These are phyloP conservation scores for Camellia japonica DNA, from an alignment of 148 eudicot genomes.

Conservation along the genomic window DNA sequence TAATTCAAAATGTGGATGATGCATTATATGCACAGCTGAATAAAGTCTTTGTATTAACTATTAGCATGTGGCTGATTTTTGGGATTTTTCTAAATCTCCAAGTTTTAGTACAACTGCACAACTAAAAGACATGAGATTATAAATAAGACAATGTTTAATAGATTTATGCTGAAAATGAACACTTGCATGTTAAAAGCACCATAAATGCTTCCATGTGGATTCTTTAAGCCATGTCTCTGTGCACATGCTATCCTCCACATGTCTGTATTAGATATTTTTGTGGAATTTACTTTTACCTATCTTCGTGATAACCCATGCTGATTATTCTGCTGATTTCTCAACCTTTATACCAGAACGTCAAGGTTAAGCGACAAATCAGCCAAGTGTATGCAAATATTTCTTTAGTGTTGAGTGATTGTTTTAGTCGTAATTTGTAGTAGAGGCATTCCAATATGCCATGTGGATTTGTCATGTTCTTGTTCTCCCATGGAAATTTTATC, in stretches of 20 bases:
- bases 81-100: background rate
- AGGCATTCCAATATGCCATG: background rate
- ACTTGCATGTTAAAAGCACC: background rate
- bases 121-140: background rate
- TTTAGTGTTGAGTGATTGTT: background rate
- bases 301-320: background rate
- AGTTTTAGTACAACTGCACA: background rate
- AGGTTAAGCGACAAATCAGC: background rate
- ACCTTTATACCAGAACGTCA: background rate
- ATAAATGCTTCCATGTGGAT: background rate
- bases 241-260: background rate
- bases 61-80: background rate
- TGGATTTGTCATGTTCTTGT: background rate
- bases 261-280: background rate
- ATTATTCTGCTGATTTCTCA: background rate
- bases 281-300: background rate
- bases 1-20: background rate
- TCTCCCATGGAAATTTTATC: background rate
- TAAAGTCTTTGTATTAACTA: background rate
- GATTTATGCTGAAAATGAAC: background rate
- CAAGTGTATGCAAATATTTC: no score
- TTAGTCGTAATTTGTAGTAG: background rate
- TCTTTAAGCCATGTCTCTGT: background rate
- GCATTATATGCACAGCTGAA: background rate
- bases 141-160: background rate